phyloP scores from a whole-genome alignment of 2,329 filamentous ascomycete species.

The Aspergillus ustus region DNA sequence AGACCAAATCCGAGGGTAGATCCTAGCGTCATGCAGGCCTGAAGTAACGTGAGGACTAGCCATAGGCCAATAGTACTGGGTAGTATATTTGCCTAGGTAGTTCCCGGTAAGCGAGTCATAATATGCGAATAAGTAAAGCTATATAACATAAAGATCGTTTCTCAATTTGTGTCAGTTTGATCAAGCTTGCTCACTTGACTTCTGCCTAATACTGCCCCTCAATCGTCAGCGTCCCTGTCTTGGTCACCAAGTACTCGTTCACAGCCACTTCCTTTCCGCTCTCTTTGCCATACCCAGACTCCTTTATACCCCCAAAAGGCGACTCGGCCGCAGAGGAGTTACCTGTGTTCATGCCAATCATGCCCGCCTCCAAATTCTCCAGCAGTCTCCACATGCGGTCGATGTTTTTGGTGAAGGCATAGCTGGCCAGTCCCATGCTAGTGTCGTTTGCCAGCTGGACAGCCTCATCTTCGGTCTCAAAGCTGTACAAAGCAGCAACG shows the following conservation, averaged over 20 bases:
- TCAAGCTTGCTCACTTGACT: background rate
- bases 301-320: slow-evolving; percentile 71
- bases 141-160: background rate
- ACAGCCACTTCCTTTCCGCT: slow-evolving; percentile 69
- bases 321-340: slow-evolving; percentile 69
- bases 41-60: background rate
- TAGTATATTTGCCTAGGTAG: background rate
- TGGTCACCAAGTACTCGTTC: slow-evolving; percentile 65
- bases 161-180: background rate
- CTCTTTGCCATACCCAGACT: slow-evolving; percentile 71
- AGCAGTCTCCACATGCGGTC: slow-evolving; percentile 68
- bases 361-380: slow-evolving; percentile 70
- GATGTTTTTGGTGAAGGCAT: slow-evolving; percentile 71
- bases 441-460: slow-evolving; percentile 65
- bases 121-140: background rate
- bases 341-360: slow-evolving; percentile 70
- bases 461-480: slow-evolving; percentile 69
- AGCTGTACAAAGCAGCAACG: slow-evolving; percentile 65
- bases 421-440: slow-evolving; percentile 68
- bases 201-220: slow-evolving; percentile 55
- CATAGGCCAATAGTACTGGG: background rate
- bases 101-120: background rate
- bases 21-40: slow-evolving; percentile 12
- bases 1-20: background rate
- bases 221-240: slow-evolving; percentile 68